Evolutionary conservation across 306 rosid genomes (phyloP), one percentile per base, ranked within the genome.

Genomic region (Dicorynia guianensis): DNA sequence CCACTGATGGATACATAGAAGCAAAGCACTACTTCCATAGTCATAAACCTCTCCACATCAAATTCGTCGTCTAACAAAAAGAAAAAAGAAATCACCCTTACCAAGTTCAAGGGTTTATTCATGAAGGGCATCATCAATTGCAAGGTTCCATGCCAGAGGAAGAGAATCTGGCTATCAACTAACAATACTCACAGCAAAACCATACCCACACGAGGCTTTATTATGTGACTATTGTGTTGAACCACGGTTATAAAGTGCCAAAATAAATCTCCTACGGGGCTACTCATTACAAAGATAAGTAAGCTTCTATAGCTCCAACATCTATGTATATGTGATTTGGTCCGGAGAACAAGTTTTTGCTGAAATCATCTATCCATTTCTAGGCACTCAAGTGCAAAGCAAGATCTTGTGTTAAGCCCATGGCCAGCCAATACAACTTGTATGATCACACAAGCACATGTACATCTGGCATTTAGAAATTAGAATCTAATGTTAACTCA

Each of bases 401-500:
- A 83, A 63, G 38, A 58, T 38, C 49, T 67, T 72, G 57, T 40
- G 75, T 67, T 72, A 19, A 61, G 54, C 66, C 46, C 5, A 58
- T 53, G 11, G 39, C 58, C 20, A 66, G 46, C 43, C 53, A 62
- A 43, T 60, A 42, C 5, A 35, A 14, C 55, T 44, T 66, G 44
- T 49, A 19, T 59, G 36, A 60, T 61, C 19, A 4, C 14, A 54
- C 49, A 10, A 67, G 42, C 65, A 75, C 52, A 11, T 10, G 11
- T 25, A 25, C 30, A 25, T 25, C 2, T 25, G 18, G 38, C 50
- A 67, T 74, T 64, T 72, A 63, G 48, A 62, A 76, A 59, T 15
- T 69, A 74, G 86, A 63, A 79, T 59, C 77, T 63, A 3, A n/a
- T 60, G 71, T 72, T 49, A 79, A 84, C 48, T 58, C 52, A 34